Conservation (phyloP, 2,329 filamentous ascomycete species). For the Acrocalymma vagum region DNA sequence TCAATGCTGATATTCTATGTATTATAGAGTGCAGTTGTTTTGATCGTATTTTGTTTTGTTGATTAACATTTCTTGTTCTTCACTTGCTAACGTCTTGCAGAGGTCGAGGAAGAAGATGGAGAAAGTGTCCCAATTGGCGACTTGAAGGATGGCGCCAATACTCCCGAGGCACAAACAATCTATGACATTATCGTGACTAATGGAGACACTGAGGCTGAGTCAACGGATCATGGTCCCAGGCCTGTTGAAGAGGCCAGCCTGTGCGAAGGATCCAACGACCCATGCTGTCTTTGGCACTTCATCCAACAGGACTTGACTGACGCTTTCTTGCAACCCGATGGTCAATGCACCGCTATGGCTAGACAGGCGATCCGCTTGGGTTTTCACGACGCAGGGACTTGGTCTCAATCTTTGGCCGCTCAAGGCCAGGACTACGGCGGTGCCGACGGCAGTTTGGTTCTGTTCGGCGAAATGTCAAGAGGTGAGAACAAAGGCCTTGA, state of each 20-base stretch:
- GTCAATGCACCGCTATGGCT: slow-evolving; percentile 6
- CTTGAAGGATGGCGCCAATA: slow-evolving; percentile 2
- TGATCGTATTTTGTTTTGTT: too few species aligned
- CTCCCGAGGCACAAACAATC: slow-evolving; percentile 6
- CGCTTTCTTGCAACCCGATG: slow-evolving; percentile 4
- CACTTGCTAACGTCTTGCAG: too few species aligned
- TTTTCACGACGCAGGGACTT: slow-evolving; percentile 8
- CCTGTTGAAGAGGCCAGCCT: slow-evolving; percentile 3
- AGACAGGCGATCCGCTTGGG: slow-evolving; percentile 7
- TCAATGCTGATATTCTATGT: too few species aligned
- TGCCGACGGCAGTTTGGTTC: slow-evolving; percentile 47
- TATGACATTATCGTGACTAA: slow-evolving; percentile 3
- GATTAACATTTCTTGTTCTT: too few species aligned
- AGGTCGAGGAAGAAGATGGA: neutral
- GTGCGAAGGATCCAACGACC: slow-evolving; percentile 4
- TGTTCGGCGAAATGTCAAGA: slow-evolving; percentile 37
- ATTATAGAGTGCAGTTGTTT: too few species aligned
- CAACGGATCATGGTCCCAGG: neutral
- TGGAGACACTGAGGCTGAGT: slow-evolving; percentile 2
- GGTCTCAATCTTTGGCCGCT: slow-evolving; percentile 7
- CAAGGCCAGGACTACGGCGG: slow-evolving; percentile 26
- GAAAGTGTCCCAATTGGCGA: slow-evolving; percentile 1
- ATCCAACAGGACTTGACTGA: slow-evolving; percentile 7
- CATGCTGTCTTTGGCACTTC: slow-evolving; percentile 8
- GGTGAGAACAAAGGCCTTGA: slow-evolving; percentile 52